A percentile compares a stretch with the other conserved stretches of the same genome.
Conservation (phyloP, 768 basidiomycete genomes). For the Coprinellus aureogranulatus region DNA sequence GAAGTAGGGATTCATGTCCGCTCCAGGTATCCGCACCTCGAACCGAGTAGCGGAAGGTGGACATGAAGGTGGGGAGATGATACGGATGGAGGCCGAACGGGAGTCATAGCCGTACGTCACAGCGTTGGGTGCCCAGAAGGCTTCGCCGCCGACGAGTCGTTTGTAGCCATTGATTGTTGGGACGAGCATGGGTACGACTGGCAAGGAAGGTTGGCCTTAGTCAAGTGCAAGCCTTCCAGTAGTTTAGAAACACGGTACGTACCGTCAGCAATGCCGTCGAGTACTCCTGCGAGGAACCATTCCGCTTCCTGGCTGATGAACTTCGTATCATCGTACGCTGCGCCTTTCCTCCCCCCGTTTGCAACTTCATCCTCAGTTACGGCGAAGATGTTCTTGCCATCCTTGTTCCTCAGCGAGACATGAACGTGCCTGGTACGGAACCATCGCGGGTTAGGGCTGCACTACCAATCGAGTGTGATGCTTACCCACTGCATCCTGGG, state of each 20-base stretch:
- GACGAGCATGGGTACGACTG: constrained; percentile 51
- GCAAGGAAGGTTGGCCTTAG: no score
- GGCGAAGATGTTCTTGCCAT: constrained; percentile 80
- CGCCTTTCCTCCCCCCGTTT: constrained; percentile 58
- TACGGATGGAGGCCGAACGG: constrained; percentile 86
- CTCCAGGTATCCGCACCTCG: constrained; percentile 93
- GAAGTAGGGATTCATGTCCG: constrained; percentile 95
- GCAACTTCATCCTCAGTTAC: constrained; percentile 58
- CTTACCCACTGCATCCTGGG: no score
- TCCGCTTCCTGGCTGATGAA: no score
- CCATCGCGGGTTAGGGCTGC: no score
- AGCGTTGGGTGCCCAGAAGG: constrained; percentile 92
- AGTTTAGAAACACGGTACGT: no score
- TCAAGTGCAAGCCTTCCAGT: no score
- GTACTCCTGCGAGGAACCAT: constrained; percentile 92
- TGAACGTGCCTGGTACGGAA: no score
- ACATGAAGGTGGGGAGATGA: constrained; percentile 90
- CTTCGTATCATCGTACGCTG: constrained; percentile 78
- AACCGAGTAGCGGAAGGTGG: constrained; percentile 79
- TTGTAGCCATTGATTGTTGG: constrained; percentile 98
- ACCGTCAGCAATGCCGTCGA: constrained; percentile 90
- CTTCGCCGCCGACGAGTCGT: constrained; percentile 88
- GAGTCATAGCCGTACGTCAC: constrained; percentile 96
- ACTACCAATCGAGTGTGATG: no score
- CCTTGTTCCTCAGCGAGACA: not conserved